Evolutionary conservation across 2,329 filamentous ascomycete genomes (phyloP).

Genomic region (Plectosphaerella sp.): DNA sequence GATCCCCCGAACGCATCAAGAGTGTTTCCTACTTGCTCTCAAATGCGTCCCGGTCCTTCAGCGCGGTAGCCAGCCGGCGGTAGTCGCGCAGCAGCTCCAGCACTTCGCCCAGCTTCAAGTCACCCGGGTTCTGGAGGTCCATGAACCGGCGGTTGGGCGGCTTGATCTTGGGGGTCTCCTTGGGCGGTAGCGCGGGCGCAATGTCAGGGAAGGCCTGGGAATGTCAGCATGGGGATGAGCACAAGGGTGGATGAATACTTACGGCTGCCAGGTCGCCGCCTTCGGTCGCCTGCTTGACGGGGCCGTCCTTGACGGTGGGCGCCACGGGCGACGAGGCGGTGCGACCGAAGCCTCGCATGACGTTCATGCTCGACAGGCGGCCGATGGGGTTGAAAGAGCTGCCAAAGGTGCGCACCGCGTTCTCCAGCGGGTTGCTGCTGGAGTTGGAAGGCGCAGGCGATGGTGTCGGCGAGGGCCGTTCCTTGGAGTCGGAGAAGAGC

Average conservation of each 20-base stretch:
- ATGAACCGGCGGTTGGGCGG: slow-evolving; percentile 71
- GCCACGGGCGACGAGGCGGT: slow-evolving; percentile 36
- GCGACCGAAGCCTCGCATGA: slow-evolving; percentile 72
- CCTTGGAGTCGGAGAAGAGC: slow-evolving; percentile 40
- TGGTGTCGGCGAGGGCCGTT: slow-evolving; percentile 22
- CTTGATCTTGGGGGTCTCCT: slow-evolving; percentile 49
- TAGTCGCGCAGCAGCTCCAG: slow-evolving; percentile 70
- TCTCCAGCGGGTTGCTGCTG: slow-evolving; percentile 47
- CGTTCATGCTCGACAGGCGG: slow-evolving; percentile 67
- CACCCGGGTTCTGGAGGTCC: slow-evolving; percentile 64
- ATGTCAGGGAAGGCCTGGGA: slow-evolving; percentile 57
- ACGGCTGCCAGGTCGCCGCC: slow-evolving; percentile 56
- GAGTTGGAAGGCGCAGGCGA: slow-evolving; percentile 1
- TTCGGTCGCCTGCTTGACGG: slow-evolving; percentile 30
- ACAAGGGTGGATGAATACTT: slow-evolving; percentile 20
- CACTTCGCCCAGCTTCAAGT: slow-evolving; percentile 70
- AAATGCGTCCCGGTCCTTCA: slow-evolving; percentile 61
- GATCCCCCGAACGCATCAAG: no score
- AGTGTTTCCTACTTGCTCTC: slow-evolving; percentile 18
- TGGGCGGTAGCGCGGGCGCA: slow-evolving; percentile 49
- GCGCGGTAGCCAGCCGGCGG: slow-evolving; percentile 60
- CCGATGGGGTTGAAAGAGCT: slow-evolving; percentile 80
- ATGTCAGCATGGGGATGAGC: neutral
- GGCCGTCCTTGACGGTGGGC: slow-evolving; percentile 25
- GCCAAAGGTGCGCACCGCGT: slow-evolving; percentile 72